These are phyloP conservation scores for Fusarium nanum DNA, from an alignment of 2,329 filamentous ascomycete species.

Conservation along the genomic window DNA sequence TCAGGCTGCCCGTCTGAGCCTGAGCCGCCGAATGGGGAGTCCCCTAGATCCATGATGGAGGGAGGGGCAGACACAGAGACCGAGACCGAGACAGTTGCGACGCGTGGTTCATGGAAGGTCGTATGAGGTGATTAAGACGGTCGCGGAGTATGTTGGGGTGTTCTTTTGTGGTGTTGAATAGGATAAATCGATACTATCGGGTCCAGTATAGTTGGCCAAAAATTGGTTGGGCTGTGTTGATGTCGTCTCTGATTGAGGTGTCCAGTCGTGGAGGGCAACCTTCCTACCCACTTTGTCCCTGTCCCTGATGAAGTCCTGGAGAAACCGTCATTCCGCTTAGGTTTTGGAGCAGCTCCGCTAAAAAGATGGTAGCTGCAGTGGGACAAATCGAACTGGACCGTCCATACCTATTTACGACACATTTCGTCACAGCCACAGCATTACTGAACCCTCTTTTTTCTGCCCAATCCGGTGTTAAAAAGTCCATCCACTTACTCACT, in stretches of 20 bases:
- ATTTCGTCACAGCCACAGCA: slow-evolving; percentile 37
- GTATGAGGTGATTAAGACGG: slow-evolving; percentile 8
- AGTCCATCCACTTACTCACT: not conserved
- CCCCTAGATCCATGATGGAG: slow-evolving; percentile 69
- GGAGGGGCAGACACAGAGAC: slow-evolving; percentile 52
- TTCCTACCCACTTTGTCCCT: slow-evolving; percentile 41
- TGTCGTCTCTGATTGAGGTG: slow-evolving; percentile 39
- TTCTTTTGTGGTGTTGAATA: not conserved
- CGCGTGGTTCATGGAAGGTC: slow-evolving; percentile 50
- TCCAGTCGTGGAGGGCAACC: slow-evolving; percentile 39
- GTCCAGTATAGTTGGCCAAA: slow-evolving; percentile 10
- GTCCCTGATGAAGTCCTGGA: slow-evolving; percentile 38
- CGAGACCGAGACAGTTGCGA: slow-evolving; percentile 44
- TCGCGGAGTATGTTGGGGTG: slow-evolving; percentile 5
- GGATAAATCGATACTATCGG: not conserved
- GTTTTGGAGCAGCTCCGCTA: slow-evolving; percentile 25
- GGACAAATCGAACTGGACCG: not conserved
- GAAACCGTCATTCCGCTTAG: slow-evolving; percentile 43
- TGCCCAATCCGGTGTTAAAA: slow-evolving; percentile 16
- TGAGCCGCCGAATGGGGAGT: slow-evolving; percentile 57
- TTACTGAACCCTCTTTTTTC: slow-evolving; percentile 22
- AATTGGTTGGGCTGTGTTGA: slow-evolving; percentile 27
- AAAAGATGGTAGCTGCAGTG: slow-evolving; percentile 2
- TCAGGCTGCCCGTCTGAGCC: slow-evolving; percentile 54
- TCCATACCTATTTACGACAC: not conserved